Evolutionary conservation across 768 basidiomycete genomes (phyloP).

Genomic region (Pulveroboletus sp.): DNA sequence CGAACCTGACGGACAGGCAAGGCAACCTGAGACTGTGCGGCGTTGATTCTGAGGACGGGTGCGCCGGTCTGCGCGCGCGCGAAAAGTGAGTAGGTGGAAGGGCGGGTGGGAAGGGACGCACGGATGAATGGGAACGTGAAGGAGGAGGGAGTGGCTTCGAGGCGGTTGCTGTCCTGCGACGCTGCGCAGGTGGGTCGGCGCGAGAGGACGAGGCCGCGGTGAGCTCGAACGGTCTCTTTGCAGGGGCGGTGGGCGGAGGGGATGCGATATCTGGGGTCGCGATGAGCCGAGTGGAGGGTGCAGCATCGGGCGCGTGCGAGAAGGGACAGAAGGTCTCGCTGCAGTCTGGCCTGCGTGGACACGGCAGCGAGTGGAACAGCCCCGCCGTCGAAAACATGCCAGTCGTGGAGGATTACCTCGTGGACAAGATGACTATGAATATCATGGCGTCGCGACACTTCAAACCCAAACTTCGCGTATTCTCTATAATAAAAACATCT

Average conservation of each 20-base stretch:
- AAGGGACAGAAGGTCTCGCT: slow-evolving; percentile 56
- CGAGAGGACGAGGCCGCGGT: slow-evolving; percentile 17
- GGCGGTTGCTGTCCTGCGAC: slow-evolving; percentile 49
- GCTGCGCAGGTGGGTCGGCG: slow-evolving; percentile 58
- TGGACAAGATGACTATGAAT: too few relatives aligned
- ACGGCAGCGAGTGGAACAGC: slow-evolving; percentile 55
- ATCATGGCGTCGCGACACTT: too few relatives aligned
- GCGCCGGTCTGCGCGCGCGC: slow-evolving; percentile 44
- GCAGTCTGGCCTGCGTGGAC: slow-evolving; percentile 54
- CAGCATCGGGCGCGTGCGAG: slow-evolving; percentile 49
- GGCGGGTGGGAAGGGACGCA: slow-evolving; percentile 8
- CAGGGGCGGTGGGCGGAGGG: slow-evolving; percentile 35
- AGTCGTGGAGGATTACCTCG: too few relatives aligned
- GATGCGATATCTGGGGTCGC: slow-evolving; percentile 14
- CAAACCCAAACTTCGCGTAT: too few relatives aligned
- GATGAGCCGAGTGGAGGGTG: slow-evolving; percentile 24
- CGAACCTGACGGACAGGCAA: slow-evolving; percentile 70
- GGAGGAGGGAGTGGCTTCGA: slow-evolving; percentile 43
- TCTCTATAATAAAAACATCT: too few relatives aligned
- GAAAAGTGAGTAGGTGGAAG: neutral
- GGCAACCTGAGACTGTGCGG: slow-evolving; percentile 67
- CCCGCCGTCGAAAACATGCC: slow-evolving; percentile 61
- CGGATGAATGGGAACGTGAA: slow-evolving; percentile 34
- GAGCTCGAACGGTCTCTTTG: slow-evolving; percentile 46
- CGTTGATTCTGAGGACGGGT: slow-evolving; percentile 61